Conservation (phyloP, 2,329 filamentous ascomycete species). For the Fusarium sp. region DNA sequence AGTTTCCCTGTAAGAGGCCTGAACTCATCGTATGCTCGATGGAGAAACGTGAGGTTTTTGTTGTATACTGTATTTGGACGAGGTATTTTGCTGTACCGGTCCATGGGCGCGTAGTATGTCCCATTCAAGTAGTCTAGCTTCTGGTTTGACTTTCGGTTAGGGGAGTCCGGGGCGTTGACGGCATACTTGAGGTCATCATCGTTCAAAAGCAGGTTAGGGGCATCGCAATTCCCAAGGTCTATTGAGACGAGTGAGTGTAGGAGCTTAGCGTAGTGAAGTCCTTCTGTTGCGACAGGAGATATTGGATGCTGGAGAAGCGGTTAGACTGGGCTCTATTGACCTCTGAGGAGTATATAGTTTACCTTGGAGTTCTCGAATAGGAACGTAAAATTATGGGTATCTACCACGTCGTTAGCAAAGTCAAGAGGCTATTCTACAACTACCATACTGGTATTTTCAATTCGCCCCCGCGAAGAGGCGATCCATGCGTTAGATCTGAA, state of each 20-base stretch:
- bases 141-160: conserved; percentile 1
- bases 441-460: neutral
- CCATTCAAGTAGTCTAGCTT: neutral
- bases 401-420: neutral
- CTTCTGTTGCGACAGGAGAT: neutral
- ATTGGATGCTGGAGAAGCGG: neutral
- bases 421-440: neutral
- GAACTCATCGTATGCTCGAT: conserved; percentile 14
- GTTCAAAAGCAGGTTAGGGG: neutral
- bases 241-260: conserved; percentile 17
- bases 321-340: neutral
- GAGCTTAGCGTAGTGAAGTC: conserved; percentile 12
- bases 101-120: neutral
- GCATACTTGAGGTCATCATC: conserved; percentile 17
- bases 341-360: too few relatives aligned
- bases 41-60: neutral
- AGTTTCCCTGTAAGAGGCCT: neutral
- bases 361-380: neutral
- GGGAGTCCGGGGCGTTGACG: conserved; percentile 13
- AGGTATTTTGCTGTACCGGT: conserved; percentile 9
- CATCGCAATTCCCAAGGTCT: conserved; percentile 14
- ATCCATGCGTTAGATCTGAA: conserved; percentile 8
- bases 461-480: neutral
- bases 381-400: neutral
- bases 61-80: neutral